These are phyloP conservation scores for Anthracocystis setariae DNA, from an alignment of 1,284 basidiomycete genomes.

Conservation along the genomic window DNA sequence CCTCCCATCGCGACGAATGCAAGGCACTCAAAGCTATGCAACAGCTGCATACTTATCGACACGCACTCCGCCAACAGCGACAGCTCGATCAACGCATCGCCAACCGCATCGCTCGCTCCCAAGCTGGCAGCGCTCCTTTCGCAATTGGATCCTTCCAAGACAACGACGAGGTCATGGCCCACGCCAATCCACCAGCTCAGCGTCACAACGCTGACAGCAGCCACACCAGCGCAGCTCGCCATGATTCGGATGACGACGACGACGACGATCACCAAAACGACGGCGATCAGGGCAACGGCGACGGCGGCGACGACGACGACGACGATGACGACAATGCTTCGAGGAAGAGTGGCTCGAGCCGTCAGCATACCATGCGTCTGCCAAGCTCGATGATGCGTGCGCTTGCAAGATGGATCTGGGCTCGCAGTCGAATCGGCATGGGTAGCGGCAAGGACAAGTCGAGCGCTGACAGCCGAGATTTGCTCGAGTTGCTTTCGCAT, in stretches of 20 bases:
- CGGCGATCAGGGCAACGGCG: too few relatives aligned
- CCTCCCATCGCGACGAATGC: conserved; percentile 46
- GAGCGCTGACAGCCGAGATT: conserved; percentile 20
- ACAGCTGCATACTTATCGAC: conserved; percentile 31
- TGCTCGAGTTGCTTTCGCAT: conserved; percentile 40
- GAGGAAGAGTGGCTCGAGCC: conserved; percentile 1
- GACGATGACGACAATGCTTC: not conserved
- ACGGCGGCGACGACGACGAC: not conserved
- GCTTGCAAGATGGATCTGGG: conserved; percentile 45
- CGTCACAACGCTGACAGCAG: conserved; percentile 3
- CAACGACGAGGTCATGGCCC: conserved; percentile 35
- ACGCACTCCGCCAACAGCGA: conserved; percentile 23
- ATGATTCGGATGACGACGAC: too few relatives aligned
- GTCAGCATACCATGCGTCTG: conserved; percentile 15
- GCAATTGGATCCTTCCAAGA: conserved; percentile 37
- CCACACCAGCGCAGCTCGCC: too few relatives aligned
- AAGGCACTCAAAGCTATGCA: conserved; percentile 44
- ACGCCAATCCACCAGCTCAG: conserved; percentile 18
- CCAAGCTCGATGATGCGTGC: conserved; percentile 45
- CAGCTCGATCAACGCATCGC: conserved; percentile 28
- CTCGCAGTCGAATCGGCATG: conserved; percentile 27
- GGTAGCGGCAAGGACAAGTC: conserved; percentile 31
- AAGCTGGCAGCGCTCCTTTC: conserved; percentile 19
- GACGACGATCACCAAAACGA: too few relatives aligned
- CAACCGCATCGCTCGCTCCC: conserved; percentile 14